phyloP scores from a whole-genome alignment of 2,329 filamentous ascomycete genomes.

The Moelleriella libera region DNA sequence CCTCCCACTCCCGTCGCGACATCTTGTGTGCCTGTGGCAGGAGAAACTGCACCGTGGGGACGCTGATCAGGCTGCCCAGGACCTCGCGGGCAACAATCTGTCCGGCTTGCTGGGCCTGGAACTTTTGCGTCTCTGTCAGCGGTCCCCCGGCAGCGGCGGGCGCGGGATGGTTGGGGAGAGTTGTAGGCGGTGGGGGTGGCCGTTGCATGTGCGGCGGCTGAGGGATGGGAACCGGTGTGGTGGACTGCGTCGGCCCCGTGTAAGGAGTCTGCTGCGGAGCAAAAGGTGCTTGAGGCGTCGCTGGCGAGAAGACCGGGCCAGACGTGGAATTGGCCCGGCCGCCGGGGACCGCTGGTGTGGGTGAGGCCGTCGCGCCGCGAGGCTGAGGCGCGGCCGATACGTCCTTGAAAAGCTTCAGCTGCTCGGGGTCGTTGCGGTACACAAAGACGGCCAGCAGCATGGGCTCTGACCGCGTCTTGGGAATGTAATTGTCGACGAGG shows the following conservation, averaged over 20 bases:
- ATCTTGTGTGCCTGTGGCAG: conserved; percentile 55
- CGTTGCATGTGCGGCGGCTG: conserved; percentile 14
- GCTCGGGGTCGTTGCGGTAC: conserved; percentile 47
- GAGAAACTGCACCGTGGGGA: conserved; percentile 55
- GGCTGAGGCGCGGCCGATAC: conserved; percentile 6
- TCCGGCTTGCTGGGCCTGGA: conserved; percentile 34
- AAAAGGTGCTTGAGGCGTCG: conserved; percentile 23
- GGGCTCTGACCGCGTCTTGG: conserved; percentile 55
- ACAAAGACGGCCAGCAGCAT: conserved; percentile 78
- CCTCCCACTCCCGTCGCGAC: conserved; percentile 57
- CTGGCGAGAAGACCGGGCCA: conserved; percentile 40
- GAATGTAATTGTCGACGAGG: conserved; percentile 71
- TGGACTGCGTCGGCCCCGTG: conserved; percentile 13
- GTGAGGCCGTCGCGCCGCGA: conserved; percentile 11
- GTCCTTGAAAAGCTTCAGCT: conserved; percentile 14
- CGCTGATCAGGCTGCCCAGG: conserved; percentile 46
- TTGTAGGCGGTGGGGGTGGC: conserved; percentile 5
- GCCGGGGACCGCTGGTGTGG: conserved; percentile 16
- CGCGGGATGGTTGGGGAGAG: neutral
- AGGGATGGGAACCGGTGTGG: conserved; percentile 21
- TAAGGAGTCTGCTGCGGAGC: conserved; percentile 2
- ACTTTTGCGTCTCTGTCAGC: conserved; percentile 19
- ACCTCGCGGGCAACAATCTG: conserved; percentile 46
- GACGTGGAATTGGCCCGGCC: conserved; percentile 31
- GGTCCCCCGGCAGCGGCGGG: conserved; percentile 4